Conservation (phyloP, 345 rosid species). For the Boechera retrofracta region DNA sequence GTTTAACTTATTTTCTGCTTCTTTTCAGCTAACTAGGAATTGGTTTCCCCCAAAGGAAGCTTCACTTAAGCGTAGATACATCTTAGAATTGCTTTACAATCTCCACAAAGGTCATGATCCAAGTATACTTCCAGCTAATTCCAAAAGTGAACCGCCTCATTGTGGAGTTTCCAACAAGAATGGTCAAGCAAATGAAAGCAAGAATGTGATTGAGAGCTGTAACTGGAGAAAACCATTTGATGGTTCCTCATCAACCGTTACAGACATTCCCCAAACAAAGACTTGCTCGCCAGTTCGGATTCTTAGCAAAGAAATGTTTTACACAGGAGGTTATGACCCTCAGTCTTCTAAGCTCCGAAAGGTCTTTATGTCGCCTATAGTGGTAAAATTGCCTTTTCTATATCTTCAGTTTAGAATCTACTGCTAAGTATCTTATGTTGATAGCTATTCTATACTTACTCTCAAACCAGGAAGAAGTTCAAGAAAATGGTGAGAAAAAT, state of each 20-base stretch:
- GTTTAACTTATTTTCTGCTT: background rate
- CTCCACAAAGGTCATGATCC: conserved; percentile 58
- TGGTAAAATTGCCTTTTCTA: conserved; percentile 46
- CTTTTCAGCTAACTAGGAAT: conserved; percentile 67
- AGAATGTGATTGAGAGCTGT: conserved; percentile 48
- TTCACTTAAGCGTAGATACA: conserved; percentile 71
- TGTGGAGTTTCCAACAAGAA: conserved; percentile 41
- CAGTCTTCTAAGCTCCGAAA: conserved; percentile 35
- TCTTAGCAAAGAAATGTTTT: conserved; percentile 45
- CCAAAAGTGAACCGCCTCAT: conserved; percentile 44
- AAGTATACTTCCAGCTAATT: conserved; percentile 45
- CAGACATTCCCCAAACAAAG: conserved; percentile 36
- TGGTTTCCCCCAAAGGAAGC: conserved; percentile 94
- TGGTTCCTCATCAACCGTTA: conserved; percentile 39
- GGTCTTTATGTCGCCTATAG: conserved; percentile 52
- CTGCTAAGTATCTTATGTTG: background rate
- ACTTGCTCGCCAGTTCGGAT: conserved; percentile 50
- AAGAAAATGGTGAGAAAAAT: conserved; percentile 47
- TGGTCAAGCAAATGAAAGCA: conserved; percentile 48
- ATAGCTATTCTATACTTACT: conserved; percentile 4
- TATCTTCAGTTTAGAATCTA: background rate
- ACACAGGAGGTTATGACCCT: conserved; percentile 34
- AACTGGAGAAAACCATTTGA: conserved; percentile 44
- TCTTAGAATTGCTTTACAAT: conserved; percentile 66
- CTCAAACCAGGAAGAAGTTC: conserved; percentile 61